Conservation (phyloP, 495 filamentous ascomycete genomes). For the Copromyces sp. region DNA sequence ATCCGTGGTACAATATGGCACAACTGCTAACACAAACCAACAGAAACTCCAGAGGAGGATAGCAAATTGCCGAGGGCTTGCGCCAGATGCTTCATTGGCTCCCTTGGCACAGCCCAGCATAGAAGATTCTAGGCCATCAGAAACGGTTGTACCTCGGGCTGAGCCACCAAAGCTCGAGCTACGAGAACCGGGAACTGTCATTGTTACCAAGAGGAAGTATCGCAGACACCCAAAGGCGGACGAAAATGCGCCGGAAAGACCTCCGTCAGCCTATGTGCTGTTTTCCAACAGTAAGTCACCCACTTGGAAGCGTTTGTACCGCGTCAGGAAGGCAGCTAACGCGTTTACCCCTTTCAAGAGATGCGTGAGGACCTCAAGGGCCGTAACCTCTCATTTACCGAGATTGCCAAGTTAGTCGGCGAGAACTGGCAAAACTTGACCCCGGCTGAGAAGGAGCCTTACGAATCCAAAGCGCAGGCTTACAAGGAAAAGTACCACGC, state of each 20-base stretch:
- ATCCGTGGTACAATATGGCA: not conserved
- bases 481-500: constrained; percentile 63
- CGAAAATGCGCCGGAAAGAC: constrained; percentile 65
- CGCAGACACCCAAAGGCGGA: constrained; percentile 73
- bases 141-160: constrained; percentile 19
- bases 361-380: constrained; percentile 65
- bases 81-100: constrained; percentile 34
- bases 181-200: constrained; percentile 19
- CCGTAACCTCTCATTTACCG: constrained; percentile 64
- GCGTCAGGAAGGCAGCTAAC: not conserved
- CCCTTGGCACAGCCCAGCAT: constrained; percentile 27
- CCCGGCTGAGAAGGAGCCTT: constrained; percentile 55
- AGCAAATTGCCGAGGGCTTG: constrained; percentile 47
- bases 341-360: constrained; percentile 30
- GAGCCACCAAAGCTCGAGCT: constrained; percentile 23
- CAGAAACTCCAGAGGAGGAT: constrained; percentile 45
- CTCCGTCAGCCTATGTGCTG: constrained; percentile 72
- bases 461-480: constrained; percentile 53
- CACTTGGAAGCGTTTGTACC: not conserved
- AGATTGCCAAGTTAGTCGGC: constrained; percentile 72
- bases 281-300: constrained; percentile 64
- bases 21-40: constrained; percentile 1
- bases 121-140: constrained; percentile 22
- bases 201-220: constrained; percentile 57
- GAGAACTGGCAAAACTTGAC: constrained; percentile 67